Base-by-base conservation (phyloP, 2,329 filamentous ascomycete genomes). In the Pseudogymnoascus sp. region DNA sequence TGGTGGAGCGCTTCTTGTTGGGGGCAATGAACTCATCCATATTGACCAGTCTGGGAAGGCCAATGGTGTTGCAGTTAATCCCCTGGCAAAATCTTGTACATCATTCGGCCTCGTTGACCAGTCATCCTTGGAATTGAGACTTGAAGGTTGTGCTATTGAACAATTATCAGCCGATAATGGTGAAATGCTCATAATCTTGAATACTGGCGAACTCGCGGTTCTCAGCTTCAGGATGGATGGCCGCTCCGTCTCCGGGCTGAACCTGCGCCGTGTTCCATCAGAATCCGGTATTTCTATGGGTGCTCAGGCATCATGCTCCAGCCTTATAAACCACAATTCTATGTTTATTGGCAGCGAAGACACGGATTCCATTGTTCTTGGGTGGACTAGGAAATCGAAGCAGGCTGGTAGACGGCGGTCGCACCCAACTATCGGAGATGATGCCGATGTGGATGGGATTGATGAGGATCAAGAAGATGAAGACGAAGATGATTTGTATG, bases 11-110 rank as follows among this genome's bases (percentile, higher is more conserved):
- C 78, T 99, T 13, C 81, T 99, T 13, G 78, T 97, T 17, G 95
- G 94, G 29, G 82, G 84, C 58, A 97, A 99, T 72, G 92, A 97
- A 72, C 76, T 99, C 65, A 90, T 99, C 64, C 94, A 99, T 73
- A 86, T 99, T 66, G 93, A 97, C 71, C 94, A 99, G 79, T 91
- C 91, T 9, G 94, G 94, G 31, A 97, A 96, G 74, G 84, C 92
- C 10, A 96, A 91, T 70, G 93, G 92, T 2, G 89, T 97, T 63
- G 93, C 89, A 3, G 90, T 99, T 66, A 99, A 99, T 71, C 84
- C 91, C 35, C 95, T 96, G 76, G 88, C 92, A 4, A 91, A 87
- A 72, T 84, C 90, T 65, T 84, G 85, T 66, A 96, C 93, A 2
- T 84, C 88, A 0, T 97, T 97, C 70, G 84, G 88, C 59, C 85